Evolutionary conservation across 1,284 basidiomycete species (phyloP).

Genomic region (Trichosporon ovoides): DNA sequence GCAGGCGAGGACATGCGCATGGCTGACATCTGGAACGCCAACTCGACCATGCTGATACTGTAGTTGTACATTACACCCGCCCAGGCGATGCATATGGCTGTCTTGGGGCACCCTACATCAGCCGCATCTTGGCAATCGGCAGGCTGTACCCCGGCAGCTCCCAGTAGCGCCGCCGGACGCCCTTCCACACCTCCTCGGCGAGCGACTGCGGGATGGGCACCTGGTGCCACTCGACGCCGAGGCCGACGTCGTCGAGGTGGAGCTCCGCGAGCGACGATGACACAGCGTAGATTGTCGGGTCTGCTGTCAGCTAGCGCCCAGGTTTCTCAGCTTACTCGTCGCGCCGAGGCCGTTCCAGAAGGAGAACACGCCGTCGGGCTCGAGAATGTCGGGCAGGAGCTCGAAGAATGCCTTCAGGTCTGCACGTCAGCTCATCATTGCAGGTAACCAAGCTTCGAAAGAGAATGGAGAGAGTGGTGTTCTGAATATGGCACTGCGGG

Average conservation of each 20-base stretch:
- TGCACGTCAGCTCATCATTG: conserved; percentile 32
- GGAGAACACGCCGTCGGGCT: conserved; percentile 73
- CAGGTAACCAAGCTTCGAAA: too few species aligned
- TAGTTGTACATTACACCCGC: background rate
- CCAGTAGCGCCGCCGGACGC: conserved; percentile 48
- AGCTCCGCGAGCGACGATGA: conserved; percentile 80
- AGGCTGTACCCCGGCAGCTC: conserved; percentile 46
- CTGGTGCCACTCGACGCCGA: conserved; percentile 47
- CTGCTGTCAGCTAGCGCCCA: conserved; percentile 48
- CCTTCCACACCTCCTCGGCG: conserved; percentile 48
- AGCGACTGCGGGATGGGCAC: conserved; percentile 44
- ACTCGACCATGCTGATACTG: conserved; percentile 12
- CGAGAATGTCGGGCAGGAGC: conserved; percentile 71
- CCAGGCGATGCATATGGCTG: background rate
- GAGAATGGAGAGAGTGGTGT: too few species aligned
- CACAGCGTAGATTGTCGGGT: conserved; percentile 83
- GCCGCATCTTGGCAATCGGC: conserved; percentile 41
- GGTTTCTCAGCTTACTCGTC: conserved; percentile 60
- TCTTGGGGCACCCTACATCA: conserved; percentile 9
- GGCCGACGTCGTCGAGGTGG: conserved; percentile 74
- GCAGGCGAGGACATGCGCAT: conserved; percentile 12
- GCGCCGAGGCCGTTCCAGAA: conserved; percentile 98
- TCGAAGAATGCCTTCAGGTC: conserved; percentile 81
- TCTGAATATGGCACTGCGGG: background rate
- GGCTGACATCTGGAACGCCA: conserved; percentile 12